phyloP scores from a whole-genome alignment of 371 early-diverging fungal genomes.

The Saksenaea vasiformis region DNA sequence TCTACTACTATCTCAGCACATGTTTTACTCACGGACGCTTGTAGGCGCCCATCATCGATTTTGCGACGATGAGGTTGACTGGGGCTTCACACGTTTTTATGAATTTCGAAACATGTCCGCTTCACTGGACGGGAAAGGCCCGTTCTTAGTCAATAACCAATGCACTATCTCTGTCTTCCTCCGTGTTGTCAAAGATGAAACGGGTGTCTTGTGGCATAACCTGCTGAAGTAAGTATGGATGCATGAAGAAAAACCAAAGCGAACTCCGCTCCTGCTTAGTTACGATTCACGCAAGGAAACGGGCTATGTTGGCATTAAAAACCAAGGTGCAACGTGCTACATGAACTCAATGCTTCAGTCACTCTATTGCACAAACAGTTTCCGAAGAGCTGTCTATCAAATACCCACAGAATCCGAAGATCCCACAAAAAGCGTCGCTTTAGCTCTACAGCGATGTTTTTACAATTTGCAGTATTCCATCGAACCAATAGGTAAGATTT shows the following conservation, averaged over 20 bases:
- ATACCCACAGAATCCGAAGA: conserved; percentile 85
- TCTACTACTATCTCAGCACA: background rate
- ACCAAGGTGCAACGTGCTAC: conserved; percentile 99
- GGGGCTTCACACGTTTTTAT: conserved; percentile 21
- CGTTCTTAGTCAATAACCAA: conserved; percentile 65
- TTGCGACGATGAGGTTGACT: conserved; percentile 60
- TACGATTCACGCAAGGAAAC: conserved; percentile 86
- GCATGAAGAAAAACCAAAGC: background rate
- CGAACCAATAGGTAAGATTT: conserved; percentile 62
- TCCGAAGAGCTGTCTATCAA: conserved; percentile 82
- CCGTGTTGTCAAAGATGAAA: conserved; percentile 78
- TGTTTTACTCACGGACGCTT: background rate
- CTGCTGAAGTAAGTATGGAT: conserved; percentile 67
- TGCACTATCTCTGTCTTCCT: conserved; percentile 71
- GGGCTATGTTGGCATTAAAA: conserved; percentile 90
- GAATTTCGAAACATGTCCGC: conserved; percentile 32
- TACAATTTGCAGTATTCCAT: conserved; percentile 75
- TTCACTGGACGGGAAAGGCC: conserved; percentile 38
- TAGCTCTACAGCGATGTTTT: conserved; percentile 92
- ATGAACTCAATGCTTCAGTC: conserved; percentile 98
- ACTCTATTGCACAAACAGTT: conserved; percentile 90
- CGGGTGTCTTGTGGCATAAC: conserved; percentile 90
- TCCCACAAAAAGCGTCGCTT: conserved; percentile 76
- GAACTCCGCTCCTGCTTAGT: conserved; percentile 22
- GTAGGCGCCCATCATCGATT: conserved; percentile 79